Conservation (phyloP, 176 grass and related monocot species). For the Metroxylon sagu region DNA sequence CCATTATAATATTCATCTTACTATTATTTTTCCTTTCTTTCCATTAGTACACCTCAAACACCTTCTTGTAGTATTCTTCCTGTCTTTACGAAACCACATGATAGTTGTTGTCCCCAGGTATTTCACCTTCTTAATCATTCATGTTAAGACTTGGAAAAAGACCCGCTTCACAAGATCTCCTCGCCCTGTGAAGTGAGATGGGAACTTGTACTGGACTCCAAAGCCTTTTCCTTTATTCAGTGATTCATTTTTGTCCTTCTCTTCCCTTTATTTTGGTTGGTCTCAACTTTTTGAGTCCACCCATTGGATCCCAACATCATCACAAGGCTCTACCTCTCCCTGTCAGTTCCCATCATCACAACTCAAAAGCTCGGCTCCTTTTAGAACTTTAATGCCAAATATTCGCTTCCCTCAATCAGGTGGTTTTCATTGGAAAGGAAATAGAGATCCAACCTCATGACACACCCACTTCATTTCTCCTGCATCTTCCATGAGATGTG, state of each 20-base stretch:
- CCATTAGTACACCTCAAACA: no score
- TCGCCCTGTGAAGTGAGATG: slow-evolving; percentile 3
- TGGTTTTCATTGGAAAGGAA: slow-evolving; percentile 8
- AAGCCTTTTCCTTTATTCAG: neutral
- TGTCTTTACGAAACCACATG: no score
- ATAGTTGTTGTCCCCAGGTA: neutral
- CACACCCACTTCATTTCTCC: neutral
- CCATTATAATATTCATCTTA: no score
- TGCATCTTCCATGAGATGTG: neutral
- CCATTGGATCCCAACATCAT: slow-evolving; percentile 9
- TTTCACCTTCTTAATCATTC: neutral
- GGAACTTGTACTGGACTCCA: neutral
- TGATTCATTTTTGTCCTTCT: no score
- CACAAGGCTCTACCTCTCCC: no score
- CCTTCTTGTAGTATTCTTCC: no score
- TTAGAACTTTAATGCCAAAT: neutral
- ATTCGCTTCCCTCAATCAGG: neutral
- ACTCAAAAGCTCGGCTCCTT: no score
- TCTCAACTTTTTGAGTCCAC: neutral
- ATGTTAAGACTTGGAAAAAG: neutral
- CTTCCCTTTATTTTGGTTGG: neutral
- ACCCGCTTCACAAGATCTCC: slow-evolving; percentile 4
- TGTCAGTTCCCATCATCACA: slow-evolving; percentile 10
- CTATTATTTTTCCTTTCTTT: no score
- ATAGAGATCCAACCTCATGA: neutral